phyloP scores from a whole-genome alignment of 371 early-diverging fungal genomes.

The Capillidium rhysosporum region DNA sequence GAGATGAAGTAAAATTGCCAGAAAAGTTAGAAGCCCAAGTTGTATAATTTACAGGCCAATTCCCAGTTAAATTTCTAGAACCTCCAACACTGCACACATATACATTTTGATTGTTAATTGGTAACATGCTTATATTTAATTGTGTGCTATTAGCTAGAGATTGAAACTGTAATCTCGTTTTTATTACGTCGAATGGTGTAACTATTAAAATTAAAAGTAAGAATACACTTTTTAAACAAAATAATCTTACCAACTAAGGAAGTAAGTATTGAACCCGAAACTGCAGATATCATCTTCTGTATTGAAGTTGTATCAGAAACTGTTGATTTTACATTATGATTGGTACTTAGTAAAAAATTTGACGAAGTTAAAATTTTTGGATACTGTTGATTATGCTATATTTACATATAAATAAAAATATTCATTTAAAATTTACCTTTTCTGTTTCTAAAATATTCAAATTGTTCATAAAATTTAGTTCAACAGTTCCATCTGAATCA shows the following conservation, averaged over 20 bases:
- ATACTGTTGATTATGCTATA: too few relatives aligned
- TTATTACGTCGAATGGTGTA: constrained; percentile 87
- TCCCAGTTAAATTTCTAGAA: constrained; percentile 12
- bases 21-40: constrained; percentile 6
- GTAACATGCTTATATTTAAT: not conserved
- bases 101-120: constrained; percentile 5
- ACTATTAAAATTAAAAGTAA: constrained; percentile 19
- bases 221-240: not conserved
- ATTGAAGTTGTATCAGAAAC: too few relatives aligned
- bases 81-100: constrained; percentile 10
- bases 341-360: too few relatives aligned
- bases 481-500: too few relatives aligned
- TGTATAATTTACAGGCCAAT: constrained; percentile 14
- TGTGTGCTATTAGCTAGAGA: constrained; percentile 11
- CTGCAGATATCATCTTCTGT: constrained; percentile 48
- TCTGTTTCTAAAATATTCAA: too few relatives aligned
- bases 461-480: too few relatives aligned
- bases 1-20: not conserved
- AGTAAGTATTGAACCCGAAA: constrained; percentile 48
- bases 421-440: too few relatives aligned
- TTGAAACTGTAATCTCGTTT: constrained; percentile 73
- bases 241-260: constrained; percentile 32
- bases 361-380: too few relatives aligned
- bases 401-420: too few relatives aligned
- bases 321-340: too few relatives aligned